Base-by-base conservation (phyloP, 257 asterid genomes). In the Solanum piurae region DNA sequence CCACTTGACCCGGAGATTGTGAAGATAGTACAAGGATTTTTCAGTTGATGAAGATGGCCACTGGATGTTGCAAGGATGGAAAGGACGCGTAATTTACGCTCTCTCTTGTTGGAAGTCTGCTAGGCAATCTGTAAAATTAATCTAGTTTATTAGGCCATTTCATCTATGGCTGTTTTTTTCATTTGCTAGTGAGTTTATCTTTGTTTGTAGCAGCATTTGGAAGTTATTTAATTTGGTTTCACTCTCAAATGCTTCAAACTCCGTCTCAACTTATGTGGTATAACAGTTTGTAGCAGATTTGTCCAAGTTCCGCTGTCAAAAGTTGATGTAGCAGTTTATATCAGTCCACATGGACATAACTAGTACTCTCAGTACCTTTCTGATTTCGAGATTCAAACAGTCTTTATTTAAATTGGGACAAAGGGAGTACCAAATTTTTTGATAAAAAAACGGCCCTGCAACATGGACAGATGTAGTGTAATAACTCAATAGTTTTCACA, bases 61-160 rank as follows among this genome's bases (percentile, higher is more conserved):
- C 12, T 91, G 93, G 93, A 75, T 91, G 87, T 58, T 91, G 44
- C 91, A 87, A 44, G 93, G 90, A 18, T 89, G 93, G 90, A 89
- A 91, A 84, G 91, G 93, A 21, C 75, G 85, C 13, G 86, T 89
- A 3, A 68, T 83, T 64, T 79, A 88, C 27, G 90, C 91, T 21
- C 73, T 88, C 71, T 91, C 18, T 44, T 84, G 84, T 84, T 91
- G 93, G 89, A 86, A 77, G 84, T 89, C 87, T 68, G 27, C 84
- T 27, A 4, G 29, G 4, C 58, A 75, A 31, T 75, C 33, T 18
- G 21, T 75, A 23, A 75, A 37, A 75, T 38, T 38, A 33, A n/a
- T 6, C 21, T 75, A 34, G 46, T 75, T 21, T 75, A 38, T 75
- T 38, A 75, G 83, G 83, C 34, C 6, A 38, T 75, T 75, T 37